Base-by-base conservation (phyloP, 345 rosid genomes). In the Cardamine chenopodiifolia region DNA sequence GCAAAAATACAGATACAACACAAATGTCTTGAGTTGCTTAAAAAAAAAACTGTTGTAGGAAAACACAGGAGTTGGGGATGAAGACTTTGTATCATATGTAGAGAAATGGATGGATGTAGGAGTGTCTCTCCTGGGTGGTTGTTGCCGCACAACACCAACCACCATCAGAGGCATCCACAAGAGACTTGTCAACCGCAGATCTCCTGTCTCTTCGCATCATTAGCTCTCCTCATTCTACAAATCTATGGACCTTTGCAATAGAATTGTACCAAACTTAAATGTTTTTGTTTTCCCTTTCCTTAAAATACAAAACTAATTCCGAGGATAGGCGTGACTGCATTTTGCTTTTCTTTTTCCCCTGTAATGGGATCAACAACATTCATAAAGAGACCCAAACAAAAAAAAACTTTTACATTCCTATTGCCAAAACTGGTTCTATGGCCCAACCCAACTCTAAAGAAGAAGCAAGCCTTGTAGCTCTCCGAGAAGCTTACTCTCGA, bases 61-160 rank as follows among this genome's bases (percentile, higher is more conserved):
- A 77, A 86, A 88, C 59, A 87, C 90, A 23, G 90, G 96, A 68
- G 88, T 90, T 22, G 78, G 88, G 6, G 84, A 90, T 79, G 86
- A 90, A 55, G 90, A 85, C 70, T 88, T 88, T 79, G 87, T 90
- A 2, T 88, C 96, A 0, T 81, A 83, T 60, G 88, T 88, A 72
- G 83, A 72, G 70, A 87, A 74, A 70, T 90, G 96, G 96, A 81
- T 83, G 1, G 87, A 88, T 74, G 75, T 37, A 12, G 93, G 93
- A 45, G 91, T 88, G 74, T 88, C 89, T 31, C 85, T 90, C 12
- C 78, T 88, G 3, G 93, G 91, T 56, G 93, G 93, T 49, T 86
- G 90, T 70, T 86, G 90, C 77, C 77, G 90, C 67, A 90, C 91
- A 13, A 88, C 91, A 53, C 93, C 96, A 25, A 29, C 80, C 58